These are phyloP conservation scores for Lasiosphaeria miniovina DNA, from an alignment of 495 filamentous ascomycete genomes.

Conservation along the genomic window DNA sequence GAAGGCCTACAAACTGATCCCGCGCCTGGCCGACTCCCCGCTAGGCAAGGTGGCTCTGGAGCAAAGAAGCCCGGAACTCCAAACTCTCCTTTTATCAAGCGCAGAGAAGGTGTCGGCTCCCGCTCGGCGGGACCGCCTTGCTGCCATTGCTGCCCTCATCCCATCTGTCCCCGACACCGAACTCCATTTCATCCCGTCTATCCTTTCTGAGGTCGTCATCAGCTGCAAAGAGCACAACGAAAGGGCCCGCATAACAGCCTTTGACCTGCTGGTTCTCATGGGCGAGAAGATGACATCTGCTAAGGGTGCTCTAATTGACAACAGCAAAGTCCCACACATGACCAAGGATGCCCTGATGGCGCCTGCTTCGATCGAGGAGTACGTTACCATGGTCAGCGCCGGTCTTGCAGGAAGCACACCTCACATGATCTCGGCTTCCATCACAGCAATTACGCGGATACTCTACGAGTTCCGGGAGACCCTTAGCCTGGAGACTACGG, in stretches of 20 bases:
- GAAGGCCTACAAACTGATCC: constrained; percentile 97
- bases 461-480: constrained; percentile 80
- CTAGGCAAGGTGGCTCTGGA: constrained; percentile 66
- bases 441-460: constrained; percentile 86
- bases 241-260: constrained; percentile 81
- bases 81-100: constrained; percentile 71
- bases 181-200: constrained; percentile 86
- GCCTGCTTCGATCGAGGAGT: constrained; percentile 80
- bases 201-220: constrained; percentile 90
- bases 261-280: constrained; percentile 87
- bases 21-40: constrained; percentile 77
- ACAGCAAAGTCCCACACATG: constrained; percentile 83
- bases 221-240: constrained; percentile 97
- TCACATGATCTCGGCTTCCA: constrained; percentile 92
- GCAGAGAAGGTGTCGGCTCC: constrained; percentile 80
- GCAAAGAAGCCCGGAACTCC: constrained; percentile 71
- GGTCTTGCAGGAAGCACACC: constrained; percentile 87
- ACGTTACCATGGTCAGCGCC: constrained; percentile 96
- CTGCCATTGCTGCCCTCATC: constrained; percentile 74
- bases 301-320: constrained; percentile 71
- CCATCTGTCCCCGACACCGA: constrained; percentile 69
- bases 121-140: constrained; percentile 76
- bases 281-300: constrained; percentile 68
- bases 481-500: constrained; percentile 52
- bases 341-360: constrained; percentile 71